A percentile compares a stretch with the other conserved stretches of the same genome.
These are phyloP conservation scores for Hebeloma cylindrosporum DNA, from an alignment of 768 basidiomycete genomes.

Conservation along the genomic window DNA sequence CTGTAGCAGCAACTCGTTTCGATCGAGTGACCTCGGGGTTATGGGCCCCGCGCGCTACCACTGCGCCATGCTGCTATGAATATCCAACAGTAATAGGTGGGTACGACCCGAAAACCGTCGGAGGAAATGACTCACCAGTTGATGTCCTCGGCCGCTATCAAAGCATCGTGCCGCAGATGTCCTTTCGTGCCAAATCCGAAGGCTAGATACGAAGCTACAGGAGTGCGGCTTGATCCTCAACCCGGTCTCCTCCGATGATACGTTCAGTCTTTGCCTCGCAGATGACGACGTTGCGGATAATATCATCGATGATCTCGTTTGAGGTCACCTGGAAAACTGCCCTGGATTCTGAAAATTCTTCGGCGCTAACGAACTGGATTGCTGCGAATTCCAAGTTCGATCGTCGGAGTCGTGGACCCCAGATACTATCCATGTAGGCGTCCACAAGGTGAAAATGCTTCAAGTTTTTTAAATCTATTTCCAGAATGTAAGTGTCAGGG, in stretches of 20 bases:
- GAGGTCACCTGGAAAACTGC: conserved; percentile 7
- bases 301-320: conserved; percentile 19
- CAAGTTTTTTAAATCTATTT: conserved; percentile 25
- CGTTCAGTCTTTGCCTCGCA: conserved; percentile 55
- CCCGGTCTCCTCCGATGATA: conserved; percentile 54
- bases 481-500: background rate
- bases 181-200: too few relatives aligned
- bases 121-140: too few relatives aligned
- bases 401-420: conserved; percentile 53
- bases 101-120: too few relatives aligned
- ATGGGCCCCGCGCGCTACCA: conserved; percentile 59
- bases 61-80: conserved; percentile 55
- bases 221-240: conserved; percentile 20
- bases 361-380: conserved; percentile 1
- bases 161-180: too few relatives aligned
- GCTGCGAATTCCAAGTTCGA: conserved; percentile 46
- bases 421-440: conserved; percentile 55
- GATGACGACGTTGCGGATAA: conserved; percentile 39
- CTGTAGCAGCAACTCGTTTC: conserved; percentile 66
- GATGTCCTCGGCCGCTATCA: too few relatives aligned
- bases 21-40: conserved; percentile 67
- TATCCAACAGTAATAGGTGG: too few relatives aligned
- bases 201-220: too few relatives aligned
- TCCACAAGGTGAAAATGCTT: conserved; percentile 47
- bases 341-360: background rate